Conservation (phyloP, 805 yeast genomes). For the Metschnikowia cubensis region DNA sequence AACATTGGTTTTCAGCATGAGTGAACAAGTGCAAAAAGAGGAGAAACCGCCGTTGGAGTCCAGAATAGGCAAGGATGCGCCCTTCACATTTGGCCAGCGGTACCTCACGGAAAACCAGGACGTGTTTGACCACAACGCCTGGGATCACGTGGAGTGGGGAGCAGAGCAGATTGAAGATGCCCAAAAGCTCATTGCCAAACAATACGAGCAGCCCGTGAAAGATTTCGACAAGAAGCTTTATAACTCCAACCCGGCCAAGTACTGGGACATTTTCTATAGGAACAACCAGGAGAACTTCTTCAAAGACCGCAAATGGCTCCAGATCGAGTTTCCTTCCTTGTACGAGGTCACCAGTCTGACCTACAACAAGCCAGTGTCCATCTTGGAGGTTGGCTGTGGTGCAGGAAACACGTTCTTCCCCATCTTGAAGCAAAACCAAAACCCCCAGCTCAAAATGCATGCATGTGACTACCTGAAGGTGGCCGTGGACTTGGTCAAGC, state of each 20-base stretch:
- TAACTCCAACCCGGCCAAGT: constrained; percentile 84
- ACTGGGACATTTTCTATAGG: constrained; percentile 92
- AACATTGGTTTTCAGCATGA: not conserved
- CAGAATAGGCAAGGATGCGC: constrained; percentile 78
- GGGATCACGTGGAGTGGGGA: constrained; percentile 98
- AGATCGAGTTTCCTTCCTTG: constrained; percentile 85
- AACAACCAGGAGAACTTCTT: constrained; percentile 91
- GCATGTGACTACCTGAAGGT: constrained; percentile 90
- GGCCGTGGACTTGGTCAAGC: constrained; percentile 82
- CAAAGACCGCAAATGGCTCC: constrained; percentile 94
- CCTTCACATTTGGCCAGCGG: constrained; percentile 91
- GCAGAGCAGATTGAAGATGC: constrained; percentile 80
- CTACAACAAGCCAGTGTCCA: constrained; percentile 64
- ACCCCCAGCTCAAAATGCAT: constrained; percentile 64
- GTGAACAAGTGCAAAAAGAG: constrained; percentile 13
- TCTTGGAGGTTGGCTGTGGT: constrained; percentile 95
- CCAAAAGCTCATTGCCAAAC: constrained; percentile 65
- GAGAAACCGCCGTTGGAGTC: constrained; percentile 45
- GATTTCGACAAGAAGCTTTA: constrained; percentile 78
- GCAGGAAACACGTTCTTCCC: constrained; percentile 98
- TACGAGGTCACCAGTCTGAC: constrained; percentile 68
- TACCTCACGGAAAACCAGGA: constrained; percentile 65
- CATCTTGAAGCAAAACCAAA: constrained; percentile 74
- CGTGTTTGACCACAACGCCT: constrained; percentile 90
- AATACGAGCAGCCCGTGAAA: constrained; percentile 77